phyloP scores from a whole-genome alignment of 2,329 filamentous ascomycete genomes.

The Beauveria pseudobassiana region DNA sequence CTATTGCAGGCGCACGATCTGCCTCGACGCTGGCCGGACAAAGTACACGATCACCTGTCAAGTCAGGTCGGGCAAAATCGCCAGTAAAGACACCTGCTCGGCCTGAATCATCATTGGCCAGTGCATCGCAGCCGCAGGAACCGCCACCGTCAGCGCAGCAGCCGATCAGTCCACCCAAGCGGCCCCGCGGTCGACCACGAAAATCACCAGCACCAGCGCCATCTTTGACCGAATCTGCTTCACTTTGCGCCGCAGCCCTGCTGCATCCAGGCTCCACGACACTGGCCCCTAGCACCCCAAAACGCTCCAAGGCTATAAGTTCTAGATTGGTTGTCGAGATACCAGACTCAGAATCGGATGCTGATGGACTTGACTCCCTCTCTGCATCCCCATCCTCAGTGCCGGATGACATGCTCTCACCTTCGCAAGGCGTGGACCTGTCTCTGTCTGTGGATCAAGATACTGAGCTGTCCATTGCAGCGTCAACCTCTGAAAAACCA shows the following conservation, averaged over 20 bases:
- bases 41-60: conserved; percentile 13
- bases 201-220: conserved; percentile 8
- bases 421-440: conserved; percentile 34
- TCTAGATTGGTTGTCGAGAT: conserved; percentile 35
- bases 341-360: conserved; percentile 42
- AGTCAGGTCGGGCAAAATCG: conserved; percentile 5
- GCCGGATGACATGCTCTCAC: conserved; percentile 34
- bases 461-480: conserved; percentile 34
- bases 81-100: conserved; percentile 10
- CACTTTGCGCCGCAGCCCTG: not conserved
- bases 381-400: conserved; percentile 28
- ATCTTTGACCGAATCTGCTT: conserved; percentile 1
- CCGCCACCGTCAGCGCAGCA: conserved; percentile 29
- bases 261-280: not conserved
- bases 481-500: conserved; percentile 33
- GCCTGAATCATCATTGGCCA: conserved; percentile 4
- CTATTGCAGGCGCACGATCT: conserved; percentile 15
- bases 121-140: conserved; percentile 21
- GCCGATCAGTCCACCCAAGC: conserved; percentile 26
- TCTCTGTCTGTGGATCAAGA: conserved; percentile 37
- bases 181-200: conserved; percentile 17
- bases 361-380: conserved; percentile 15
- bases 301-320: conserved; percentile 11
- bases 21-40: conserved; percentile 13
- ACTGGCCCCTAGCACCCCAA: conserved; percentile 12